Evolutionary conservation across 768 basidiomycete species (phyloP).

Genomic region (Lactifluus piperatus): DNA sequence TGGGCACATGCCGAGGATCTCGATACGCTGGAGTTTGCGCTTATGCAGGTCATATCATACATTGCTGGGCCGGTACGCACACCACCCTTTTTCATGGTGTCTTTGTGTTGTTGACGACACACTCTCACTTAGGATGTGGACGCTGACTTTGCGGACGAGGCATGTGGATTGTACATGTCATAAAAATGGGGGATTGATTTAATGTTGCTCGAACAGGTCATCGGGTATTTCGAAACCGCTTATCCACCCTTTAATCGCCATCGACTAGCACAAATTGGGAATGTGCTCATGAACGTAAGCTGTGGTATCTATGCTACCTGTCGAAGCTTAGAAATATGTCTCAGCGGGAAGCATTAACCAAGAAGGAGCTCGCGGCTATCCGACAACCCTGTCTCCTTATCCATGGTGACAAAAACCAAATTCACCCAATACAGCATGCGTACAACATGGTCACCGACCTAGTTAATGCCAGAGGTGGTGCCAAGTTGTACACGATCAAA

Average conservation of each 20-base stretch:
- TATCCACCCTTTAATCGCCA: conserved; percentile 20
- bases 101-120: background rate
- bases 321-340: background rate
- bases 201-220: conserved; percentile 8
- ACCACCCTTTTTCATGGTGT: background rate
- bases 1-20: conserved; percentile 24
- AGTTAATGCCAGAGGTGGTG: conserved; percentile 8
- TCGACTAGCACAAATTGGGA: conserved; percentile 11
- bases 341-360: conserved; percentile 6
- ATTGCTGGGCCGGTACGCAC: conserved; percentile 19
- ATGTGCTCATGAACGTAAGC: conserved; percentile 17
- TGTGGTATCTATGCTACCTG: background rate
- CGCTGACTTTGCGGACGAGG: conserved; percentile 11
- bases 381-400: conserved; percentile 15
- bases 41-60: conserved; percentile 22
- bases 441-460: conserved; percentile 13
- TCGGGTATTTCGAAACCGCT: conserved; percentile 19
- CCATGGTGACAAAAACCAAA: conserved; percentile 18
- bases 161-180: background rate
- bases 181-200: background rate
- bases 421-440: conserved; percentile 15
- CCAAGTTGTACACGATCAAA: conserved; percentile 13
- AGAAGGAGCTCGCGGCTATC: conserved; percentile 15
- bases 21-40: conserved; percentile 23
- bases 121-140: conserved; percentile 2